phyloP scores from a whole-genome alignment of 306 rosid species.

The Lupinus albus region DNA sequence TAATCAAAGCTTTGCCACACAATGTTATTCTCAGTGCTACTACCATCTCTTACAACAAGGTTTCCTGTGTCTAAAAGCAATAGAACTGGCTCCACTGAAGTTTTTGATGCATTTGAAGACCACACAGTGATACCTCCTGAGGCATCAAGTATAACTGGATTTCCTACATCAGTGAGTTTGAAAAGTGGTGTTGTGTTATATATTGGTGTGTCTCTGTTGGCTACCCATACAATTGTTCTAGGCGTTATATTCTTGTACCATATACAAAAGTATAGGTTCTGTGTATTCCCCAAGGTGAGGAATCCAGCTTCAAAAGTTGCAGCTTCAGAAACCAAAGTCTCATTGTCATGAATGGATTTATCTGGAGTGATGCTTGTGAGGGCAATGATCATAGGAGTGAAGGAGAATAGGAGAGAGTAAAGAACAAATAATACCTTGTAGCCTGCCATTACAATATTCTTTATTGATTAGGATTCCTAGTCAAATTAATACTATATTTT shows the following conservation, averaged over 20 bases:
- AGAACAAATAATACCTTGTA: background rate
- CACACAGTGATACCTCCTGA: slow-evolving; percentile 24
- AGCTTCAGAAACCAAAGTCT: slow-evolving; percentile 35
- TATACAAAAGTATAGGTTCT: slow-evolving; percentile 35
- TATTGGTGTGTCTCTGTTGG: slow-evolving; percentile 31
- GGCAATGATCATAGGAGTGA: background rate
- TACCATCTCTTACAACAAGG: slow-evolving; percentile 17
- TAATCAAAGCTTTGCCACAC: slow-evolving; percentile 51
- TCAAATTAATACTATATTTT: background rate
- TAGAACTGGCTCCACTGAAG: background rate
- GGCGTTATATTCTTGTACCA: slow-evolving; percentile 39
- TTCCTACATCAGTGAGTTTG: slow-evolving; percentile 30
- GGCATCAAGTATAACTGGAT: slow-evolving; percentile 36
- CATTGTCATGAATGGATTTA: slow-evolving; percentile 12
- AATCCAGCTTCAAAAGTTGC: slow-evolving; percentile 44
- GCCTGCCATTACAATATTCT: slow-evolving; percentile 5
- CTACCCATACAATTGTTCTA: slow-evolving; percentile 40
- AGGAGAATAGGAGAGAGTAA: background rate
- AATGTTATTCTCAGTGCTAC: background rate
- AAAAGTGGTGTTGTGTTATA: slow-evolving; percentile 1
- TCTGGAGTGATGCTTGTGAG: slow-evolving; percentile 23
- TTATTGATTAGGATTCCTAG: no score
- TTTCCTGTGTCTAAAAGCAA: background rate
- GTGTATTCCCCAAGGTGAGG: slow-evolving; percentile 31
- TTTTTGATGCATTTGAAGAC: slow-evolving; percentile 36